Evolutionary conservation across 2,329 filamentous ascomycete species (phyloP).

Genomic region (Hirsutella minnesotensis): DNA sequence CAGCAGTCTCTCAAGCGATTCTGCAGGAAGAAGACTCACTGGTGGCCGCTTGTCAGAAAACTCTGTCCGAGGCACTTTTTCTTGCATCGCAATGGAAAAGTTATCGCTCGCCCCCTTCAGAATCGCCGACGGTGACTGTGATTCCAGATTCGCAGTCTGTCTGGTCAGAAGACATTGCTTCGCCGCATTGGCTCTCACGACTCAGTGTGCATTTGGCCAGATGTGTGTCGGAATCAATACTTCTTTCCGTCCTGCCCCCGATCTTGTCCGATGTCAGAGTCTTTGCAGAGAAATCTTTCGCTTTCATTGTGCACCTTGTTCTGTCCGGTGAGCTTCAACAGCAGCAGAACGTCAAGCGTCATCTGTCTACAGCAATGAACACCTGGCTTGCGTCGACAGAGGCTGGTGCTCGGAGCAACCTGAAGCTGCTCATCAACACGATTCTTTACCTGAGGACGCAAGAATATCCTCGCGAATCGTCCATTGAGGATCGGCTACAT

Average conservation of each 20-base stretch:
- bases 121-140: constrained; percentile 15
- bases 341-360: constrained; percentile 44
- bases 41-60: constrained; percentile 36
- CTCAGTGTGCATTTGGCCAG: constrained; percentile 51
- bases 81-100: constrained; percentile 44
- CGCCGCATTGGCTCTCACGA: constrained; percentile 46
- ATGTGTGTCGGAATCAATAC: constrained; percentile 47
- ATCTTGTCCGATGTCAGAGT: constrained; percentile 54
- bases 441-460: constrained; percentile 85
- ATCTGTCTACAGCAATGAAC: constrained; percentile 54
- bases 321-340: constrained; percentile 56
- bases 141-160: constrained; percentile 10
- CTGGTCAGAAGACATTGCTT: constrained; percentile 28
- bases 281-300: constrained; percentile 65
- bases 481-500: constrained; percentile 62
- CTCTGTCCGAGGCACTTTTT: constrained; percentile 38
- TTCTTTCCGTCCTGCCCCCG: constrained; percentile 56
- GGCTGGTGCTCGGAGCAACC: constrained; percentile 42
- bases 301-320: constrained; percentile 75
- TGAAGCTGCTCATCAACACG: constrained; percentile 63
- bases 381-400: constrained; percentile 42
- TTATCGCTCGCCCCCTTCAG: constrained; percentile 44
- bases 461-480: constrained; percentile 59
- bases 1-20: constrained; percentile 42
- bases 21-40: constrained; percentile 34